Conservation (phyloP, 2,329 filamentous ascomycete genomes). For the Beauveria asiatica region DNA sequence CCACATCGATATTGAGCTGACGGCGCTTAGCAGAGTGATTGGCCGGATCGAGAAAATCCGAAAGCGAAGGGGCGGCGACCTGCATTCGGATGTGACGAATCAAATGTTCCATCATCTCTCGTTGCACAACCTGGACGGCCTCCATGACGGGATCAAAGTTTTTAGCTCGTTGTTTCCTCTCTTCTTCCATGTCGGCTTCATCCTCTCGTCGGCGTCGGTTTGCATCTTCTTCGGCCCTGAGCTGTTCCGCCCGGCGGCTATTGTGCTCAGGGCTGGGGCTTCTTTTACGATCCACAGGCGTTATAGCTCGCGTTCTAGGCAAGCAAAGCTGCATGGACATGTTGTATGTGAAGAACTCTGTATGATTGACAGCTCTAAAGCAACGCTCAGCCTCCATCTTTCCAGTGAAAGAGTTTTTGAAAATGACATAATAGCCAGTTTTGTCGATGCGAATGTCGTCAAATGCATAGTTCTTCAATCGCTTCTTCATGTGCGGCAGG, state of each 20-base stretch:
- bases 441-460: conserved; percentile 76
- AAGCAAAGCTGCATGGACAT: conserved; percentile 78
- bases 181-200: conserved; percentile 76
- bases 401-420: conserved; percentile 67
- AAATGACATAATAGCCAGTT: conserved; percentile 86
- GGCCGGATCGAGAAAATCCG: conserved; percentile 72
- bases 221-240: conserved; percentile 52
- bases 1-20: conserved; percentile 67
- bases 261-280: conserved; percentile 29
- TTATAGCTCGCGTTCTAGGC: conserved; percentile 20
- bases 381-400: conserved; percentile 76
- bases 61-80: conserved; percentile 72
- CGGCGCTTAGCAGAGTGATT: conserved; percentile 73
- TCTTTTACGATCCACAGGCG: conserved; percentile 22
- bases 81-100: conserved; percentile 83
- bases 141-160: conserved; percentile 86
- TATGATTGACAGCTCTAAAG: conserved; percentile 68
- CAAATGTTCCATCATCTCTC: conserved; percentile 78
- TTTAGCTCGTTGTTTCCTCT: conserved; percentile 78
- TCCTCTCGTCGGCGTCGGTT: conserved; percentile 62
- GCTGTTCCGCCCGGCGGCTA: conserved; percentile 18
- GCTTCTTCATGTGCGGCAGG: conserved; percentile 81
- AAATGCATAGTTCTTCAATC: conserved; percentile 74
- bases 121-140: conserved; percentile 68
- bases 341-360: conserved; percentile 79